Conservation (phyloP, 148 eudicot genomes). For the Silene conica region DNA sequence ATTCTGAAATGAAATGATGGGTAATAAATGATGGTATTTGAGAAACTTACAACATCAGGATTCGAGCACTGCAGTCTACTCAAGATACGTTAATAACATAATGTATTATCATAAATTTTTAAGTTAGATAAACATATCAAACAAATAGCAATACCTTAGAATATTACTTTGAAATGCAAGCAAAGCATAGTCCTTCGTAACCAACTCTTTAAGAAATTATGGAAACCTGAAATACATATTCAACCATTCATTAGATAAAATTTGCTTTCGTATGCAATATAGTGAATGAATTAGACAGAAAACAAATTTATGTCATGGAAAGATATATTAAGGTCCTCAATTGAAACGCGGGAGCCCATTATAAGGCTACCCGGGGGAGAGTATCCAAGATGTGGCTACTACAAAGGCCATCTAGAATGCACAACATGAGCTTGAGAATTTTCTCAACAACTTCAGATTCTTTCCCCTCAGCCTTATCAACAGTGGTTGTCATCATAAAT, state of each 20-base stretch:
- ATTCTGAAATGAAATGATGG: too few species aligned
- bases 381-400: slow-evolving; percentile 27
- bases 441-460: slow-evolving; percentile 51
- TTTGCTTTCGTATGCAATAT: neutral
- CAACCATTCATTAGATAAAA: slow-evolving; percentile 8
- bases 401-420: slow-evolving; percentile 67
- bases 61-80: too few species aligned
- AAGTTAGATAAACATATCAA: neutral
- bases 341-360: too few species aligned
- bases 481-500: slow-evolving; percentile 33
- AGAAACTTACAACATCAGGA: too few species aligned
- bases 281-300: neutral
- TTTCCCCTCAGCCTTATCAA: slow-evolving; percentile 23
- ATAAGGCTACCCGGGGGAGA: too few species aligned
- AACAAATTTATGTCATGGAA: slow-evolving; percentile 6
- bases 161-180: too few species aligned
- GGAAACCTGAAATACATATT: too few species aligned
- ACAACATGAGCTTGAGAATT: slow-evolving; percentile 57
- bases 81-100: too few species aligned
- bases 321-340: slow-evolving; percentile 53
- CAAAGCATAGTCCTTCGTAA: too few species aligned
- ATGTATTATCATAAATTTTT: neutral
- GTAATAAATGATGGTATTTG: too few species aligned
- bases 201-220: too few species aligned
- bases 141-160: slow-evolving; percentile 43